phyloP scores from a whole-genome alignment of 2,329 filamentous ascomycete genomes.

The Juglanconis sp. region DNA sequence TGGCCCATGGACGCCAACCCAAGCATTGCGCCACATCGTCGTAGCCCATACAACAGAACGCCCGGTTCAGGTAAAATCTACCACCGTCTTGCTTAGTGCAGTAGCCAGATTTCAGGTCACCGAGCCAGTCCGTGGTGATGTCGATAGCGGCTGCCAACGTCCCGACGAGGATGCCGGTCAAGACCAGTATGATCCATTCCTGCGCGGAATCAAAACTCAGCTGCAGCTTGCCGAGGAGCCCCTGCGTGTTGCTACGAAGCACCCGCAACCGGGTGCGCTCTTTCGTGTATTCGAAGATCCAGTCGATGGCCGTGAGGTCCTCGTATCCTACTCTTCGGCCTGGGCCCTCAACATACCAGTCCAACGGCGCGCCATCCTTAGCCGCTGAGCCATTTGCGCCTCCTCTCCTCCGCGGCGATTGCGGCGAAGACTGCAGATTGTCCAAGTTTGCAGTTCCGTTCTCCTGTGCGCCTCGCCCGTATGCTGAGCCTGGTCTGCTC shows the following conservation, averaged over 20 bases:
- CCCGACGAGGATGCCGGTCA: slow-evolving; percentile 81
- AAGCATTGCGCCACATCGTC: slow-evolving; percentile 77
- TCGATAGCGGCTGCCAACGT: slow-evolving; percentile 85
- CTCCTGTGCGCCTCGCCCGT: slow-evolving; percentile 7
- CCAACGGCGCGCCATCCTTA: slow-evolving; percentile 52
- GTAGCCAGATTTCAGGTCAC: slow-evolving; percentile 85
- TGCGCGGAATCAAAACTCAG: slow-evolving; percentile 81
- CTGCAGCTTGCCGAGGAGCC: slow-evolving; percentile 69
- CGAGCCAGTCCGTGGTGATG: slow-evolving; percentile 88
- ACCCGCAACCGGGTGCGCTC: slow-evolving; percentile 85
- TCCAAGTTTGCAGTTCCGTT: background rate
- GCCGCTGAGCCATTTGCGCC: slow-evolving; percentile 17
- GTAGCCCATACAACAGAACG: slow-evolving; percentile 91
- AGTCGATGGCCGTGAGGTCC: slow-evolving; percentile 95
- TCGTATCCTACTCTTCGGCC: slow-evolving; percentile 91
- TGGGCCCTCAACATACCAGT: slow-evolving; percentile 90
- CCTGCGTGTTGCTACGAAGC: slow-evolving; percentile 65
- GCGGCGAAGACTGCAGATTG: slow-evolving; percentile 7
- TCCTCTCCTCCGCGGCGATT: slow-evolving; percentile 5
- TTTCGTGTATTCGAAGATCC: slow-evolving; percentile 98
- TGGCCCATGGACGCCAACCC: slow-evolving; percentile 85
- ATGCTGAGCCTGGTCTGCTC: background rate
- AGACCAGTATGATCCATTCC: slow-evolving; percentile 84
- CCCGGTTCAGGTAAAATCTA: slow-evolving; percentile 84
- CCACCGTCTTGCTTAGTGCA: slow-evolving; percentile 79